These are phyloP conservation scores for Trametes maxima DNA, from an alignment of 768 basidiomycete genomes.

Conservation along the genomic window DNA sequence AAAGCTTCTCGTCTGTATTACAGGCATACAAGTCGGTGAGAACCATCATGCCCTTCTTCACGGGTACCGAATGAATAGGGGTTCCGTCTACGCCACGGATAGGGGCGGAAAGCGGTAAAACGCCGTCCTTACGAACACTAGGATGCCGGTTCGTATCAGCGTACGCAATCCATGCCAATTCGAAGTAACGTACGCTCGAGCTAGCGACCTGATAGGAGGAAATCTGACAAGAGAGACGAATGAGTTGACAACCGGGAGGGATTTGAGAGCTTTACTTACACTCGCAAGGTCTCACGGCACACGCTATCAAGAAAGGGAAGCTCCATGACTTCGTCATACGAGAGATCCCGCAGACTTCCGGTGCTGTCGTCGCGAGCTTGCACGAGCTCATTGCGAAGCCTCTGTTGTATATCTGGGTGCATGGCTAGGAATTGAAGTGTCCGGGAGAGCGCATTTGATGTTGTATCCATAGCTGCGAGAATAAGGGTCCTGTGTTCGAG, in stretches of 20 bases:
- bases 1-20: slow-evolving; percentile 52
- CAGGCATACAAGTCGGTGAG: slow-evolving; percentile 44
- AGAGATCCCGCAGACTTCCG: slow-evolving; percentile 31
- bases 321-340: slow-evolving; percentile 23
- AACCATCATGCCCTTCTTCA: slow-evolving; percentile 50
- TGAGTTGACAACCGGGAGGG: not conserved
- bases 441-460: slow-evolving; percentile 27
- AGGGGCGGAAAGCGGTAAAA: slow-evolving; percentile 56
- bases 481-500: slow-evolving; percentile 24
- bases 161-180: too few relatives aligned
- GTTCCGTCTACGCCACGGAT: slow-evolving; percentile 43
- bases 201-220: not conserved
- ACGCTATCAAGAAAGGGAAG: slow-evolving; percentile 66
- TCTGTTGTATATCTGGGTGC: slow-evolving; percentile 39
- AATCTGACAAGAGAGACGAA: not conserved
- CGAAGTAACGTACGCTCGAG: not conserved
- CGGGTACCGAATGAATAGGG: slow-evolving; percentile 39
- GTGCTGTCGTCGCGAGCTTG: slow-evolving; percentile 27
- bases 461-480: slow-evolving; percentile 33
- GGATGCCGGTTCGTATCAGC: not conserved
- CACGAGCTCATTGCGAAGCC: slow-evolving; percentile 31
- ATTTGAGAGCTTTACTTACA: not conserved
- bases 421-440: slow-evolving; percentile 29
- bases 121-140: slow-evolving; percentile 42
- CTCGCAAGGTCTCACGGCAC: not conserved